These are phyloP conservation scores for Trichoderma afroharzianum DNA, from an alignment of 2,329 filamentous ascomycete genomes.

Conservation along the genomic window DNA sequence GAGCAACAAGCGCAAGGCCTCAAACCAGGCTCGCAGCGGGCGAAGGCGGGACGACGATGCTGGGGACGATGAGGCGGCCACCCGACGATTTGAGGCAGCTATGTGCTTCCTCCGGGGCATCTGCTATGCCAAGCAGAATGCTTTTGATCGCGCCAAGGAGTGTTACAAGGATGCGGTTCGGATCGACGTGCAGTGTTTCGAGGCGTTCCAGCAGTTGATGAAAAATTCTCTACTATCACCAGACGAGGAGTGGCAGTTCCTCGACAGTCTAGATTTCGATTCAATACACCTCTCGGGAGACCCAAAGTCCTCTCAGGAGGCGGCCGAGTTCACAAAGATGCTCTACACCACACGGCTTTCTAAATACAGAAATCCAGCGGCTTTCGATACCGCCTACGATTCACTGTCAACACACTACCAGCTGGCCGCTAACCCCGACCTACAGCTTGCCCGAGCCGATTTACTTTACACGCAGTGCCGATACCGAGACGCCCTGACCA, in stretches of 20 bases:
- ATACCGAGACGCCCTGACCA: constrained; percentile 78
- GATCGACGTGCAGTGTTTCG: constrained; percentile 97
- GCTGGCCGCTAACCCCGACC: constrained; percentile 79
- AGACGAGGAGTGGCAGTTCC: constrained; percentile 83
- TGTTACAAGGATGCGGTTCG: constrained; percentile 97
- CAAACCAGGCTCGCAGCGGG: constrained; percentile 32
- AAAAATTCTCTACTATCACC: constrained; percentile 90
- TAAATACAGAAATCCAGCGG: constrained; percentile 84
- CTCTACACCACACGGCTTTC: constrained; percentile 93
- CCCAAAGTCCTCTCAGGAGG: constrained; percentile 62
- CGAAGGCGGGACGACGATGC: constrained; percentile 34
- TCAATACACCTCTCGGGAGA: constrained; percentile 66
- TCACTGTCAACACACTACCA: constrained; percentile 92
- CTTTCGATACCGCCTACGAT: constrained; percentile 82
- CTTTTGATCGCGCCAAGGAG: constrained; percentile 94
- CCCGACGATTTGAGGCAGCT: constrained; percentile 84
- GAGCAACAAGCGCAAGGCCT: constrained; percentile 37
- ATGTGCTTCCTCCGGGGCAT: constrained; percentile 96
- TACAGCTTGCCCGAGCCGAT: constrained; percentile 85
- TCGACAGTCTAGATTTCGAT: constrained; percentile 88
- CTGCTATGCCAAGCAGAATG: constrained; percentile 95
- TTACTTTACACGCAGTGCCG: constrained; percentile 92
- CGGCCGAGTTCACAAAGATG: constrained; percentile 90
- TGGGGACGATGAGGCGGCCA: constrained; percentile 65
- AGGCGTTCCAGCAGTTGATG: constrained; percentile 97